Evolutionary conservation across 2,329 filamentous ascomycete genomes (phyloP).

Genomic region (Fusarium chuoi): DNA sequence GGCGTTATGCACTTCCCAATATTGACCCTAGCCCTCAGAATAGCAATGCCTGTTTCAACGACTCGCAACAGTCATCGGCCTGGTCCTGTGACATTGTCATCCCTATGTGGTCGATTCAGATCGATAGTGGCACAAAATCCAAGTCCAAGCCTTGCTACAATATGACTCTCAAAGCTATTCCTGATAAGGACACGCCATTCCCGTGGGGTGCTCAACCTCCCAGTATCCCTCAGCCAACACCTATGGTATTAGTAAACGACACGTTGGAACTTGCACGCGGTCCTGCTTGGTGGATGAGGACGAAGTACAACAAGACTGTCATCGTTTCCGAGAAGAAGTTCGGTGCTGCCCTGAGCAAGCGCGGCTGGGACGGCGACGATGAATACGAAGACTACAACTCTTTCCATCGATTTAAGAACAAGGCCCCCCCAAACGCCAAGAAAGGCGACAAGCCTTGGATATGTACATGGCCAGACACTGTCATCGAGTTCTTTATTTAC

Average conservation of each 20-base stretch:
- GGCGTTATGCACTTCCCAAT: slow-evolving; percentile 66
- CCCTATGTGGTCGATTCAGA: slow-evolving; percentile 56
- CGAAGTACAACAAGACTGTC: slow-evolving; percentile 66
- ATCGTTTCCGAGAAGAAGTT: slow-evolving; percentile 59
- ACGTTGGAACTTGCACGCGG: slow-evolving; percentile 59
- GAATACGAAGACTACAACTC: slow-evolving; percentile 25
- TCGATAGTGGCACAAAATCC: slow-evolving; percentile 44
- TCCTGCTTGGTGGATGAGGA: slow-evolving; percentile 65
- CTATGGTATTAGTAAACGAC: slow-evolving; percentile 63
- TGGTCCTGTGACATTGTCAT: slow-evolving; percentile 71
- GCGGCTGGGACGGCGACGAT: slow-evolving; percentile 39
- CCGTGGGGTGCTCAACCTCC: slow-evolving; percentile 67
- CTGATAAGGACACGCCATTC: slow-evolving; percentile 49
- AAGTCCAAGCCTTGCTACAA: slow-evolving; percentile 53
- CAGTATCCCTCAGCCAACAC: slow-evolving; percentile 50
- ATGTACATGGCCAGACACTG: slow-evolving; percentile 66
- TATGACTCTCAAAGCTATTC: slow-evolving; percentile 51
- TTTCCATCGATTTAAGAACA: slow-evolving; percentile 32
- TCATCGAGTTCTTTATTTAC: slow-evolving; percentile 68
- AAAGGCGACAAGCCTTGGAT: slow-evolving; percentile 67
- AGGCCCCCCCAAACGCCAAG: slow-evolving; percentile 43
- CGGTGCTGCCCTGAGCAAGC: slow-evolving; percentile 43
- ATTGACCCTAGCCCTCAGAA: slow-evolving; percentile 58
- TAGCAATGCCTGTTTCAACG: slow-evolving; percentile 66
- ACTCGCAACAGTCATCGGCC: slow-evolving; percentile 63